Base-by-base conservation (phyloP, 441 rosid genomes). In the Macaranga tanarius region DNA sequence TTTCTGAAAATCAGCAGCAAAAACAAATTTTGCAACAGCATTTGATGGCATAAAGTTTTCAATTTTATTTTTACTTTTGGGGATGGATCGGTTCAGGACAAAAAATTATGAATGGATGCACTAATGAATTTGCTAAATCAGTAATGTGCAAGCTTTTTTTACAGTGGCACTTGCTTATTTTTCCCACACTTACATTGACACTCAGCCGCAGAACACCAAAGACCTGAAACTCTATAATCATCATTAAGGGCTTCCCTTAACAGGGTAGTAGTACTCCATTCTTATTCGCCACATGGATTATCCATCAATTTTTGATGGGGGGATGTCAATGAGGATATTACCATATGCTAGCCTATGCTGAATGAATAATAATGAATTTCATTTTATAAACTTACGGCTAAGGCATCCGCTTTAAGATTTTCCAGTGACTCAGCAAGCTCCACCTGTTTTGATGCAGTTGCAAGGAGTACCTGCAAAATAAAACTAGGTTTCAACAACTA, bases 381-480 rank as follows among this genome's bases (percentile, higher is more conserved):
- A 16, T 34, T 73, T 61, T 54, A 20, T 34, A 59, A 81, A 85
- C 91, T 88, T 87, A 92, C 99, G 72, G 79, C 42, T 70, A 86
- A 76, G 79, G 72, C 76, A 74, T 76, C 75, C 34, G 81, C 86
- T 74, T 88, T 91, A 69, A 92, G 74, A 79, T 79, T 83, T 80
- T 95, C 99, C 44, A 95, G 81, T 44, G 95, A 89, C 72, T 90
- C 90, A 5, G 98, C 91, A 31, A 95, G 95, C 77, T 95, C 95
- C 38, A 92, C 83, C 85, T 95, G 99, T 75, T 89, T 93, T 52
- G 99, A 89, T 44, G 96, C 95, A 48, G 99, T 92, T 61, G 92
- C 89, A 84, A 91, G 73, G 63, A 95, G 87, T 38, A 93, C 95
- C 99, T 95, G 83, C 70, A 81, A 77, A 76, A 62, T 62, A 51